A percentile compares a stretch with the other conserved stretches of the same genome.
phyloP scores from a whole-genome alignment of 306 rosid species.

The Vigna angularis region DNA sequence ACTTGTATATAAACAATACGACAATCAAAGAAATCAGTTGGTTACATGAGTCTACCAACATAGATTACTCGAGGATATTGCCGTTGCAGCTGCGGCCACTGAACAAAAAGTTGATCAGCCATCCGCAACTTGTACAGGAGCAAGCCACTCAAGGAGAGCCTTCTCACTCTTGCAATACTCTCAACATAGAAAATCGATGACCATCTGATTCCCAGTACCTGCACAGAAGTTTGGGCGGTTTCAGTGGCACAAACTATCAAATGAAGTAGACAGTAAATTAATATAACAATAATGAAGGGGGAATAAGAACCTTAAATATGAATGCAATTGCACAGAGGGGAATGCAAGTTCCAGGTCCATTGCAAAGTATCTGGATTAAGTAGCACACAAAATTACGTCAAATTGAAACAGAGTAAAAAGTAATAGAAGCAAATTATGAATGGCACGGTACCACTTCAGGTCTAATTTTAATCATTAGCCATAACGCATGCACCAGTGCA shows the following conservation, averaged over 20 bases:
- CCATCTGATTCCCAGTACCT: conserved; percentile 85
- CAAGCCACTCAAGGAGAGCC: conserved; percentile 87
- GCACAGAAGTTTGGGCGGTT: conserved; percentile 39
- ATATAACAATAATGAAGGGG: conserved; percentile 15
- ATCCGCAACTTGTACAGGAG: conserved; percentile 79
- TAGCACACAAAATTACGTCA: not conserved
- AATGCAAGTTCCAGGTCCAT: conserved; percentile 95
- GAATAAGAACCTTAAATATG: conserved; percentile 69
- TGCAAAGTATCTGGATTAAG: conserved; percentile 77
- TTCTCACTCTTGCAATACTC: conserved; percentile 96
- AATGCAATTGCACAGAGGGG: conserved; percentile 86
- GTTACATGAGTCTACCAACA: conserved; percentile 95
- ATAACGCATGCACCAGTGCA: conserved; percentile 69
- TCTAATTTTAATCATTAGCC: conserved; percentile 84
- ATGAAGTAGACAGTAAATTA: not conserved
- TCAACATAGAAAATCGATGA: conserved; percentile 89
- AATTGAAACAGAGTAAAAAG: conserved; percentile 30
- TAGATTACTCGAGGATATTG: conserved; percentile 80
- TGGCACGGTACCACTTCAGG: conserved; percentile 85
- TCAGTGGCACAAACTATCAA: conserved; percentile 34
- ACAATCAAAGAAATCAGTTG: conserved; percentile 19
- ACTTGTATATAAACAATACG: not conserved
- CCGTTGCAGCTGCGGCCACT: conserved; percentile 82
- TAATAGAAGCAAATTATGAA: conserved; percentile 15
- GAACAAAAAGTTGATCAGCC: conserved; percentile 92